Evolutionary conservation across 495 filamentous ascomycete species (phyloP), one percentile per base, ranked within the genome.

Genomic region (Aspergillus egyptiacus): DNA sequence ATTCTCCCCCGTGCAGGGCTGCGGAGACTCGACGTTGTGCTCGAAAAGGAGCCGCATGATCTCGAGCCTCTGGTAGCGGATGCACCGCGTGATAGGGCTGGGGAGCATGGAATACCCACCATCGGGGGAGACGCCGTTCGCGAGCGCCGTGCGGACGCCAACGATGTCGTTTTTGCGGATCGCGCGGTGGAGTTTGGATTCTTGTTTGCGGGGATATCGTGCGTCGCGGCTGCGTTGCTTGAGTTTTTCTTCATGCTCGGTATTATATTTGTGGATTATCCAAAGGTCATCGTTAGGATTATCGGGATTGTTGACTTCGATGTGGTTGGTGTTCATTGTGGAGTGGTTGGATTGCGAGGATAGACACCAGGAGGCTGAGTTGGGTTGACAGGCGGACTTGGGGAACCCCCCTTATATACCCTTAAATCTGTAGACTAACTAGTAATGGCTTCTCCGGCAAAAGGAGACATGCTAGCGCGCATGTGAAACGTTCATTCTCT

Each of bases 261-360:
- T n/a, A n/a, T n/a, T n/a, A n/a, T n/a, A n/a, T n/a, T n/a, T n/a
- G n/a, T n/a, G n/a, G n/a, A n/a, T n/a, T n/a, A n/a, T n/a, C n/a
- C n/a, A n/a, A n/a, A 15, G 25, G 25, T 28, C 10, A 28, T 28
- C 25, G 10, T 28, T 28, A 28, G 25, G 25, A 10, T 28, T 28
- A 28, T 28, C 25, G 25, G 25, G 25, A 28, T 28, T 28, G 10
- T 28, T 10, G 50, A 17, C 59, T 39, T 33, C 15, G n/a, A 51
- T 65, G 53, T 36, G 50, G 30, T 20, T 56, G 46, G 34, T 65
- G 63, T 36, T 65, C 55, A 46, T 59, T 61, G 2, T 51, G 37
- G 28, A 63, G 37, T 28, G 51, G 25, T 19, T 20, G 27, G 25
- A 27, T n/a, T 28, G 10, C 25, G 25, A 28, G 25, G 25, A 5